Evolutionary conservation across 352 stramenopile genomes (phyloP).

Genomic region (Peronospora destructor): DNA sequence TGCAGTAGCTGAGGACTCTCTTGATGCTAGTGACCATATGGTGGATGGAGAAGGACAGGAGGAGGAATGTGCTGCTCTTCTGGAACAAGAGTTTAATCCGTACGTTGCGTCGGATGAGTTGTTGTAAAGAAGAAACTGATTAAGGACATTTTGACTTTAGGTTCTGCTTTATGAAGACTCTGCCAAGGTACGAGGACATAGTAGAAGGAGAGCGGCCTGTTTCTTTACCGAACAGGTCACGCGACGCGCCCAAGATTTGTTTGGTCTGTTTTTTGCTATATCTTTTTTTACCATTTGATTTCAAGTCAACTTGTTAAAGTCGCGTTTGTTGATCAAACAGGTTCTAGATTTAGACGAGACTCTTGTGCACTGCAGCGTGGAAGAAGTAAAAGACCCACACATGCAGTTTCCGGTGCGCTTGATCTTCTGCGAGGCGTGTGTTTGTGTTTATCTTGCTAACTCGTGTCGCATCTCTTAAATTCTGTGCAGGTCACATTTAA

Average conservation of each 20-base stretch:
- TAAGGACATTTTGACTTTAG: slow-evolving; percentile 20
- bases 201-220: slow-evolving; percentile 40
- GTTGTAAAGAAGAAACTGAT: background rate
- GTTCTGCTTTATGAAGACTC: slow-evolving; percentile 84
- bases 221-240: slow-evolving; percentile 50
- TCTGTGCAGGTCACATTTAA: slow-evolving; percentile 86
- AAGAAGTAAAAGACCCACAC: slow-evolving; percentile 90
- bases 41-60: slow-evolving; percentile 27
- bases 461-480: background rate
- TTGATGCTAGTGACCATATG: slow-evolving; percentile 7
- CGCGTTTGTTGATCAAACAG: background rate
- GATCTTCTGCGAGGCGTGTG: background rate
- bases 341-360: slow-evolving; percentile 99
- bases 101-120: slow-evolving; percentile 24
- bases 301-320: background rate
- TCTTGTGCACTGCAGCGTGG: slow-evolving; percentile 97
- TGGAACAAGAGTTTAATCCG: slow-evolving; percentile 76
- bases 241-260: slow-evolving; percentile 59
- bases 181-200: slow-evolving; percentile 76
- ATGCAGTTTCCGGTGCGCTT: slow-evolving; percentile 89
- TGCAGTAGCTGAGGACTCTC: slow-evolving; percentile 15
- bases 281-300: background rate
- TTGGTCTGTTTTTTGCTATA: slow-evolving; percentile 16
- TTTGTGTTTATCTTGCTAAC: background rate
- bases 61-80: slow-evolving; percentile 30